Base-by-base conservation (phyloP, 202 grass and related monocot species). In the Carex arenaria region DNA sequence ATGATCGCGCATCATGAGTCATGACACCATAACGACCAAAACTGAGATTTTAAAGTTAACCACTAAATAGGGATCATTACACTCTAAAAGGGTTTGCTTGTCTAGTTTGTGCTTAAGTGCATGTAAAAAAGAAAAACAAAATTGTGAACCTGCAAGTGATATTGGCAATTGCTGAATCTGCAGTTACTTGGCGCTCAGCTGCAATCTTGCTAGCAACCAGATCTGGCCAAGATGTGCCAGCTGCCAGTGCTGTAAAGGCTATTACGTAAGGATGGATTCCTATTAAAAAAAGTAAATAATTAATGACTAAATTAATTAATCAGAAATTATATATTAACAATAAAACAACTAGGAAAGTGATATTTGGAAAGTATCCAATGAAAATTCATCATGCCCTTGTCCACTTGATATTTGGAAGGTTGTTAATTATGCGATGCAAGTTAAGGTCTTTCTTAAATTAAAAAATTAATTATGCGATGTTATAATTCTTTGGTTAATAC, bases 121-220 rank as follows among this genome's bases (percentile, higher is more conserved):
- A 73, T 52, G 20, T 13, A 72, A 7, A 3, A 47, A 72, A 62
- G 3, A 19, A 20, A 59, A 26, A 72, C 15, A 13, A 72, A 72
- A 2, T 53, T 53, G 2, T 14, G 11, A 84, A 95, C 95, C 95
- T 98, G 92, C 95, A 98, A 76, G 90, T 98, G 80, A 98, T 98
- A 84, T 98, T 98, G 51, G 95, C 89, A 22, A 98, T 98, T 52
- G 95, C 95, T 59, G 95, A 98, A 85, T 95, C 91, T 43, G 95
- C 95, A 1, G 92, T 98, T 47, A 92, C 28, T 86, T 98, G 95
- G 79, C 95, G 95, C 79, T 98, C 90, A 26, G 95, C 92, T 70
- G 95, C 95, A 80, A 98, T 98, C 87, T 98, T 98, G 84, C 95
- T 98, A 6, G 95, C 93, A 75, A 98, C 88, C 63, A 95, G 82